Conservation (phyloP, 129 eudicot genomes). For the Lonicera japonica region DNA sequence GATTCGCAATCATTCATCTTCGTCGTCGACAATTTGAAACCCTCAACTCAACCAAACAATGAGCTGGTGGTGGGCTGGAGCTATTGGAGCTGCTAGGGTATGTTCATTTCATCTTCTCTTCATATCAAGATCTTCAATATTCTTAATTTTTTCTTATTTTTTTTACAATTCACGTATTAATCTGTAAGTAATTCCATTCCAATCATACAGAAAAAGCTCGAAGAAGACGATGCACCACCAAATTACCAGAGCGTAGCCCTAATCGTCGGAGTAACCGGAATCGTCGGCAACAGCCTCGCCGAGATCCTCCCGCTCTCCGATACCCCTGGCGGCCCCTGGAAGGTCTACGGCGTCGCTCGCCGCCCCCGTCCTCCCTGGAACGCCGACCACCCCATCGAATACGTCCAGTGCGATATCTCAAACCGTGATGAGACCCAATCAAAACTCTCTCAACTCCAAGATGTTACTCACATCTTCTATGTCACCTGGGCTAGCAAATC, state of each 20-base stretch:
- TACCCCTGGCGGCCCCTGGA: slow-evolving; percentile 96
- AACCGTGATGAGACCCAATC: slow-evolving; percentile 34
- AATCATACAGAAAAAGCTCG: slow-evolving; percentile 51
- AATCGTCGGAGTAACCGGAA: slow-evolving; percentile 78
- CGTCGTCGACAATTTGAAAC: no score
- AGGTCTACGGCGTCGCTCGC: slow-evolving; percentile 83
- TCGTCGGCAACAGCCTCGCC: slow-evolving; percentile 77
- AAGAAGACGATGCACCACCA: slow-evolving; percentile 49
- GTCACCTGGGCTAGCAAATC: slow-evolving; percentile 60
- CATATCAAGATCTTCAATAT: neutral
- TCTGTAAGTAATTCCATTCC: neutral
- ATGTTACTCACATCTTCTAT: slow-evolving; percentile 72
- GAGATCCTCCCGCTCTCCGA: slow-evolving; percentile 68
- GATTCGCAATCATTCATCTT: neutral
- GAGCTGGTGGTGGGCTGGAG: slow-evolving; percentile 83
- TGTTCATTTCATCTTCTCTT: neutral
- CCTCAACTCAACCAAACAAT: slow-evolving; percentile 17
- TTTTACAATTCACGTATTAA: no score
- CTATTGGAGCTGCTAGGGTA: slow-evolving; percentile 55
- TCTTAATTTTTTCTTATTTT: neutral
- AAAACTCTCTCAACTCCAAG: slow-evolving; percentile 42
- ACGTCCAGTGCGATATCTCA: slow-evolving; percentile 67
- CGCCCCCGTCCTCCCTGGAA: slow-evolving; percentile 67
- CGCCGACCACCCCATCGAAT: slow-evolving; percentile 60
- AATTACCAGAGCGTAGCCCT: slow-evolving; percentile 64